phyloP scores from a whole-genome alignment of 73 alveolate genomes.

The Tetrahymena elliotti region DNA sequence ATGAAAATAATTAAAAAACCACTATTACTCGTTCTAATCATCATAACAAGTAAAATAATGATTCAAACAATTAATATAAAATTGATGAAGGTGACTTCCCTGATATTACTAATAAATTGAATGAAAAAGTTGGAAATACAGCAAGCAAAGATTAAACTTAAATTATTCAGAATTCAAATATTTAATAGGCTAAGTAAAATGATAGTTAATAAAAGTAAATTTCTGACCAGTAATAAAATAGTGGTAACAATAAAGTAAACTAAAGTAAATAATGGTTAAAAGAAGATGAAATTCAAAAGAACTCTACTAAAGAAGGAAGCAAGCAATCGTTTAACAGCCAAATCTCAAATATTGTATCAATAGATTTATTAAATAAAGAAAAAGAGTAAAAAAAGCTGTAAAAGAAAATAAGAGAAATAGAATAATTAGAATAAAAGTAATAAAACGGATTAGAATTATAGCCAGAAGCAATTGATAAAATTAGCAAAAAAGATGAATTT shows the following conservation, averaged over 20 bases:
- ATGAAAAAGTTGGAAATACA: neutral
- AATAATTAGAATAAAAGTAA: neutral
- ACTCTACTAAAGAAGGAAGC: neutral
- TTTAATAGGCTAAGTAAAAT: neutral
- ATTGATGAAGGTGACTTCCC: neutral
- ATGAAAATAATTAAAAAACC: neutral
- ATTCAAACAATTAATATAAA: neutral
- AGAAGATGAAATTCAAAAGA: neutral
- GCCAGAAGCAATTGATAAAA: neutral
- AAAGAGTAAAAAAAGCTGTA: neutral
- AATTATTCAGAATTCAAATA: neutral
- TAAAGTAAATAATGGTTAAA: neutral
- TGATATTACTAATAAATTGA: neutral
- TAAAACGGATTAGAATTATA: neutral
- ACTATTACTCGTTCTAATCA: neutral
- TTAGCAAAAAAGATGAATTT: neutral
- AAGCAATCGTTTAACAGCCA: neutral
- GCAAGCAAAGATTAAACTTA: neutral
- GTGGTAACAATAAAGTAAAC: neutral
- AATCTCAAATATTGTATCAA: neutral
- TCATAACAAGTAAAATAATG: neutral
- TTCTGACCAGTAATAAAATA: neutral
- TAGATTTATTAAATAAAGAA: neutral
- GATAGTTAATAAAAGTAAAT: neutral
- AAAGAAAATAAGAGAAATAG: neutral